Evolutionary conservation across 768 basidiomycete genomes (phyloP), one percentile per base, ranked within the genome.

Genomic region (Tephrocybe rancida): DNA sequence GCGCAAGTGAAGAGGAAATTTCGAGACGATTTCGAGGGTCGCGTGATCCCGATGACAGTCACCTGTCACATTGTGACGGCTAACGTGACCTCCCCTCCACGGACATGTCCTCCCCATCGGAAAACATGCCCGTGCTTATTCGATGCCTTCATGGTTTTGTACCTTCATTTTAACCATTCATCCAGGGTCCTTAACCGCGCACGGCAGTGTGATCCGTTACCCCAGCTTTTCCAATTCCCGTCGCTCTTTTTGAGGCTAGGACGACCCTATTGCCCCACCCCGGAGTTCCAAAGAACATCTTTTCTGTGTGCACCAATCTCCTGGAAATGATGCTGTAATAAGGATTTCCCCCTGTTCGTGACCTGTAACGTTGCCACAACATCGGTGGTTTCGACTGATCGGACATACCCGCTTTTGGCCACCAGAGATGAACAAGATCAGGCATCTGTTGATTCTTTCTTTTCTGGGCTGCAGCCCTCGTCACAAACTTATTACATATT

Each of bases 401-500:
- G 78, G 78, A 74, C 72, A 71, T 70, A 67, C 64, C 77, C 77
- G 77, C 64, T 58, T 70, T 71, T 69, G 69, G 72, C 64, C 66
- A 54, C 24, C 22, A 54, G 53, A 68, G 45, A 64, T 66, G 69
- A 61, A 67, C 69, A 70, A 72, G 71, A 76, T 75, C 72, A 72
- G 62, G 66, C 66, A 72, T 75, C 72, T 70, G 70, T 71, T 73
- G 71, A 73, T 75, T 72, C 70, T 69, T 73, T 70, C 68, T 67
- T 70, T 73, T 77, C 68, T 70, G 67, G 70, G 67, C 70, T 72
- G 70, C 70, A 64, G 64, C 67, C 67, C 70, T 70, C 70, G 71
- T 71, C 70, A 71, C 75, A 75, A 73, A 69, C 68, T 70, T 73
- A 75, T 79, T 80, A 79, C 78, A 79, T 78, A 80, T 73, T 70